Evolutionary conservation across 2,329 filamentous ascomycete genomes (phyloP).

Genomic region (Ceratocystis diversiconidia): DNA sequence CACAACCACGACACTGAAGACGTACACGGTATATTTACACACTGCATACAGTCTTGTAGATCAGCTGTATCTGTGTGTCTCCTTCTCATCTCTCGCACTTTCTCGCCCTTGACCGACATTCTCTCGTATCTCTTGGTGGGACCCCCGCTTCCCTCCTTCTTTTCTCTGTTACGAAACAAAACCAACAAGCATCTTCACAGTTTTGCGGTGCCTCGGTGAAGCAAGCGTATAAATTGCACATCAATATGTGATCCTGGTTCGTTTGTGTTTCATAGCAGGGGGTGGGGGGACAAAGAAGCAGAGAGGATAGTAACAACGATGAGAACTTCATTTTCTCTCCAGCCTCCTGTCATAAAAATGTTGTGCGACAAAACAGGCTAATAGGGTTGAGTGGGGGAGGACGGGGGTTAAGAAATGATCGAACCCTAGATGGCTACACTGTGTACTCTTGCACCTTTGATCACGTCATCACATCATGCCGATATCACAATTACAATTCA

Average conservation of each 20-base stretch:
- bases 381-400: not conserved
- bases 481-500: not conserved
- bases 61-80: not conserved
- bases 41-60: not conserved
- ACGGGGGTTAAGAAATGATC: not conserved
- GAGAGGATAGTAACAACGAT: too few species aligned
- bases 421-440: not conserved
- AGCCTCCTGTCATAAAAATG: not conserved
- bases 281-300: not conserved
- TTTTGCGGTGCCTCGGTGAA: not conserved
- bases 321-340: not conserved
- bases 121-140: not conserved
- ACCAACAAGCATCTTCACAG: not conserved
- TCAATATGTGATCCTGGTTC: not conserved
- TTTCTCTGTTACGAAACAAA: not conserved
- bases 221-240: not conserved
- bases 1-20: not conserved
- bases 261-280: not conserved
- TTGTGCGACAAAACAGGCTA: not conserved
- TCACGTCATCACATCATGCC: not conserved
- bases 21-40: not conserved
- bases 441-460: not conserved
- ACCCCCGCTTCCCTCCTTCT: not conserved
- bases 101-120: conserved; percentile 1
- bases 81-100: not conserved